Base-by-base conservation (phyloP, 129 eudicot species). In the Artemisia argyi region DNA sequence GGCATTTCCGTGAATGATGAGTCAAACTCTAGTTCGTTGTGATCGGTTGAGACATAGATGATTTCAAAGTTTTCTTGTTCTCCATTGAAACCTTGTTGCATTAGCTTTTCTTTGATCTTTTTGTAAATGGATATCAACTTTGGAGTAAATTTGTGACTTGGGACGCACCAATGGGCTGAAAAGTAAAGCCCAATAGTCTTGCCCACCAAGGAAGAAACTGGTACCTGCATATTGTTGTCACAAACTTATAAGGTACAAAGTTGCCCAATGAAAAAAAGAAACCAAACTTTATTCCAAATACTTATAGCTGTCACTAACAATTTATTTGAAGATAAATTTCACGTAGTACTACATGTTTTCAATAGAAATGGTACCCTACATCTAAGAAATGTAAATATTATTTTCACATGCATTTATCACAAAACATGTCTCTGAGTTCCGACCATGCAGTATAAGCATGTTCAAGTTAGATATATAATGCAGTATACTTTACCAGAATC, bases 101-200 rank as follows among this genome's bases (percentile, higher is more conserved):
- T 17, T 15, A 81, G 59, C 46, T 65, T 66, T 79, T 81, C 80
- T 80, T 88, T 88, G 19, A 91, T 91, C 72, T 82, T 84, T 59
- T 82, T 77, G 80, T 91, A 88, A 15, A 86, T 81, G 74, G 97
- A 88, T 16, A 81, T 85, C 66, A 91, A 73, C 78, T 84, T 91
- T 35, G 88, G 88, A 26, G 92, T 88, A 78, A 91, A 91, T 60
- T 88, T 86, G 26, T 16, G 70, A 57, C 86, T 84, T 10, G 97
- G 97, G 57, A 78, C 49, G 69, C 97, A 91, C 97, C 96, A 88
- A 49, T 91, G 85, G 65, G 96, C 97, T 15, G 96, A 84, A 79
- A 91, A 91, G 75, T 82, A 91, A 20, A 91, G 93, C 48, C 97
- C 97, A n/a, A 86, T 74, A 8, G 93, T 91, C 53, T 91, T 91